Evolutionary conservation across 768 basidiomycete genomes (phyloP), one percentile per base, ranked within the genome.

Genomic region (Lentinula detonsa): DNA sequence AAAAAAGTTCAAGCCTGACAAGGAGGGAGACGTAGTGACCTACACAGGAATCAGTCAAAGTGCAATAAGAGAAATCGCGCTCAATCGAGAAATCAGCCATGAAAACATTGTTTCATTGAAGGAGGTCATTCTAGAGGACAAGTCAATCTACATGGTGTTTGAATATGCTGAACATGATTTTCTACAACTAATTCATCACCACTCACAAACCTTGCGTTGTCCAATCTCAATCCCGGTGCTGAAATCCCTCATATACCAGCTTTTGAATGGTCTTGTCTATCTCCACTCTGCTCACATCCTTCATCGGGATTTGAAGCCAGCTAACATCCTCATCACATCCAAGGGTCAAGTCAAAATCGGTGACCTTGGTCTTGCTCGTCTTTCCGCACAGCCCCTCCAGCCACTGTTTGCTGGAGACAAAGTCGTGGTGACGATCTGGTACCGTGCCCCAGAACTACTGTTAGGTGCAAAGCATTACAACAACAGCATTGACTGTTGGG

Each of bases 1-100:
- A 77, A 99, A 99, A 80, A 99, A 98, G 73, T 98, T 98, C 80
- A 99, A 99, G 70, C 97, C 96, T 0, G 97, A 99, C 81, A 98
- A 98, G 74, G 97, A 99, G 76, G 96, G 96, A 21, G 97, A 98
- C 69, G 87, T 95, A 1, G 76, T 90, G 56, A 94, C 94, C 0
- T 99, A 98, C 72, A 98, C 96, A 9, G 97, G 96, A 2, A 94
- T 99, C 67, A 95, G 93, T 71, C 97, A 99, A 76, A 96, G 93
- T 74, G 97, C 96, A 4, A 93, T 94, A 66, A 81, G 97, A 62
- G 97, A 99, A 73, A 98, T 98, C 65, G 92, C 95, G 58, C 76
- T 95, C 65, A 96, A 96, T 73, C 81, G 91, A 54, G 95, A 96
- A 69, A 91, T 95, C 39, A 79, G 84, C 59, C 94, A 96, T 70